Conservation (phyloP, 441 rosid species). For the Eutrema salsugineum region DNA sequence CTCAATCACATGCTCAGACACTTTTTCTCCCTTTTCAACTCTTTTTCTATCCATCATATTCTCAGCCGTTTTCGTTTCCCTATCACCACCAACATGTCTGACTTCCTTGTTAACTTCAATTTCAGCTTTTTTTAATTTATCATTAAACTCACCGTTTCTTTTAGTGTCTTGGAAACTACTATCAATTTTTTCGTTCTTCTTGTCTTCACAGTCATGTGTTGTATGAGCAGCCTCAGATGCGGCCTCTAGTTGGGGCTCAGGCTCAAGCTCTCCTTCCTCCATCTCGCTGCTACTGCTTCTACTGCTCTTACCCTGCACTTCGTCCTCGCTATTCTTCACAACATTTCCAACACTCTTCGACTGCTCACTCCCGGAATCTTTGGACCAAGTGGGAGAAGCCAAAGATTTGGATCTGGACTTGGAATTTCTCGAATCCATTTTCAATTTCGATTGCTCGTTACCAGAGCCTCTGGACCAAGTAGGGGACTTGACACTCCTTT, state of each 20-base stretch:
- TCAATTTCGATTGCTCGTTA: constrained; percentile 40
- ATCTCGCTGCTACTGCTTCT: constrained; percentile 79
- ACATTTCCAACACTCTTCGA: constrained; percentile 53
- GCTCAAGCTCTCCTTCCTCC: constrained; percentile 99
- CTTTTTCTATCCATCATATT: constrained; percentile 23
- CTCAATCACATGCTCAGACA: constrained; percentile 33
- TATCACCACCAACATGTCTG: constrained; percentile 32
- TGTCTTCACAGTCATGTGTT: constrained; percentile 13
- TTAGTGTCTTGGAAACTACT: background rate
- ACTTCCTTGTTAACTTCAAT: constrained; percentile 29
- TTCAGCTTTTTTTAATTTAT: background rate
- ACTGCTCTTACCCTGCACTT: constrained; percentile 46
- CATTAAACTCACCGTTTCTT: constrained; percentile 10
- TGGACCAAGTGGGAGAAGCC: constrained; percentile 65
- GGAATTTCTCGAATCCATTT: constrained; percentile 34
- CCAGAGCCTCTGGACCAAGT: constrained; percentile 72
- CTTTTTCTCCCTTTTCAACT: constrained; percentile 28
- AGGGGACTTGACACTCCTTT: constrained; percentile 57
- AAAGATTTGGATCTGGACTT: constrained; percentile 43
- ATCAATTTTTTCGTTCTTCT: background rate
- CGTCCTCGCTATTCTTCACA: constrained; percentile 45
- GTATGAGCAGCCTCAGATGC: constrained; percentile 18
- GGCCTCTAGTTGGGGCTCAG: constrained; percentile 42
- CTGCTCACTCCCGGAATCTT: constrained; percentile 67
- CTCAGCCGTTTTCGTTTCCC: constrained; percentile 23